Base-by-base conservation (phyloP, 352 stramenopile species). In the Pythium biforme region DNA sequence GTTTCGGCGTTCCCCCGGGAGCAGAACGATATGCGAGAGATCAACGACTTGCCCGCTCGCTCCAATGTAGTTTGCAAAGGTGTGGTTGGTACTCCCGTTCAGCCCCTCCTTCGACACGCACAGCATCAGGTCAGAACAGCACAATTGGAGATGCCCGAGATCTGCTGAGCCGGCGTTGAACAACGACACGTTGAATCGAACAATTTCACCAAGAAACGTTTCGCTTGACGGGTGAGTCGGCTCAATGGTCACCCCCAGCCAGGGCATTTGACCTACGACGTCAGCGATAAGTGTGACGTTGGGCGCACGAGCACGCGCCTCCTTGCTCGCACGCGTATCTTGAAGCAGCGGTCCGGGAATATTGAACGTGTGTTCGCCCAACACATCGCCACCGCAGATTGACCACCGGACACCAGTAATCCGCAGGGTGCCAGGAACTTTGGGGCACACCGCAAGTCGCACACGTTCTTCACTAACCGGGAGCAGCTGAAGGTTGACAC, bases 341-440 rank as follows among this genome's bases (percentile, higher is more conserved):
- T 95, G 84, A 26, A 95, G 62, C 17, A 95, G 67, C 4, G 82
- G 81, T 1, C 86, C 86, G 27, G 84, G 86, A 23, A 95, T 89
- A 40, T 91, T 70, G 41, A 95, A 95, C 8, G 81, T 73, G 43
- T 93, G 84, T 56, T 94, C 84, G 2, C 86, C 86, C 57, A 90
- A 72, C 4, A 95, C 86, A 46, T 92, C 79, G 15, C 83, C 83
- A 46, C 81, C 81, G 48, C 83, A 94, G 55, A 95, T 90, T 19
- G 83, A 91, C 86, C 86, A 95, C 3, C 83, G 81, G 5, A 95
- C 79, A 11, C 86, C 86, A 2, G 69, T 79, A 57, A 95, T 80
- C 17, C 64, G 74, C 25, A 94, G 57, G 26, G 75, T 83, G 3
- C 86, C 86, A 27, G 74, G 69, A 12, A 81, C 66, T 33, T 79